These are phyloP conservation scores for Lyophyllum shimeji DNA, from an alignment of 768 basidiomycete genomes.

Conservation along the genomic window DNA sequence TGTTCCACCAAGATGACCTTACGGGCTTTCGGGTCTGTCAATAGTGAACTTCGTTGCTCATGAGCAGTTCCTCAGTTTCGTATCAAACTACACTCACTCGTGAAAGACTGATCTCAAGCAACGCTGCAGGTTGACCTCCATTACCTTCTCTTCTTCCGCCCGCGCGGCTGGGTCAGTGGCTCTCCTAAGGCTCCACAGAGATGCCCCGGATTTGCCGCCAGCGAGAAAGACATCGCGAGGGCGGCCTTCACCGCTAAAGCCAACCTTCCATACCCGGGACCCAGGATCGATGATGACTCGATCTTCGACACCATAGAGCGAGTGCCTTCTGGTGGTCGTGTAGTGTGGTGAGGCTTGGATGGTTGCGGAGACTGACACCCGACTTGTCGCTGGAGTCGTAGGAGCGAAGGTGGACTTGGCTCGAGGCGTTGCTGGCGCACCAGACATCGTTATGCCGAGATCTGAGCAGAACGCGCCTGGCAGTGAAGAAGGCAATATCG, in stretches of 20 bases:
- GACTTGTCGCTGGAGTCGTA: conserved; percentile 58
- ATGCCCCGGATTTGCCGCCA: conserved; percentile 35
- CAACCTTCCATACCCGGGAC: conserved; percentile 93
- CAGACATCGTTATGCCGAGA: conserved; percentile 25
- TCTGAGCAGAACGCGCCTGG: neutral
- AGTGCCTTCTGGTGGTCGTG: conserved; percentile 82
- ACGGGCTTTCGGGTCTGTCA: conserved; percentile 93
- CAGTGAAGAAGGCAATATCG: neutral
- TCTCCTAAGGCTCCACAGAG: conserved; percentile 63
- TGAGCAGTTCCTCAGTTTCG: neutral
- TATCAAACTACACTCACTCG: conserved; percentile 53
- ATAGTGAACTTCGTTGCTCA: conserved; percentile 62
- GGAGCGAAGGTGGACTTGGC: conserved; percentile 35
- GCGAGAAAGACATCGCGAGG: conserved; percentile 86
- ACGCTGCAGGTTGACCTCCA: conserved; percentile 68
- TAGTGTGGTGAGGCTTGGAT: conserved; percentile 82
- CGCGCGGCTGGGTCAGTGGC: conserved; percentile 54
- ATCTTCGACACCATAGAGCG: conserved; percentile 96
- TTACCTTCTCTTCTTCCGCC: conserved; percentile 71
- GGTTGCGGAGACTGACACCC: conserved; percentile 43
- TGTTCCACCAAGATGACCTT: conserved; percentile 94
- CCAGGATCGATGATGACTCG: conserved; percentile 94
- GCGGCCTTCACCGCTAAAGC: conserved; percentile 93
- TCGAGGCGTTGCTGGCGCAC: conserved; percentile 40
- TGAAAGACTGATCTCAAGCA: conserved; percentile 79